A percentile compares a stretch with the other conserved stretches of the same genome.
Conservation (phyloP, 225 moss, liverwort and hornwort genomes). For the Physcomitrellopsis africana region DNA sequence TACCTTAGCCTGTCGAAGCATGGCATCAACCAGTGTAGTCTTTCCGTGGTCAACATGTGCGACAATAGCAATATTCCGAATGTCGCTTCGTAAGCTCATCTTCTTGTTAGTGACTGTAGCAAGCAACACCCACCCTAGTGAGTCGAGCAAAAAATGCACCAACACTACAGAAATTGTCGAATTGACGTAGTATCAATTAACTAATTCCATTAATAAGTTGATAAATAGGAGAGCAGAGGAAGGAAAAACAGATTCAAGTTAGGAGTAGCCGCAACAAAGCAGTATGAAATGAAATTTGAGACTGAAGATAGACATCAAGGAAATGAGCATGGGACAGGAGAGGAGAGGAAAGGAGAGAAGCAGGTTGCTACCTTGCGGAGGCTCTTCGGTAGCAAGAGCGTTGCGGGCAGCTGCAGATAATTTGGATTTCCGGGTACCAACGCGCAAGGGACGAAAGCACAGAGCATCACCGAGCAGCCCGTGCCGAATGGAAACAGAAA, state of each 20-base stretch:
- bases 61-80: conserved; percentile 92
- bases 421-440: not conserved
- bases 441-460: conserved; percentile 4
- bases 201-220: no score
- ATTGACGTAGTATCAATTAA: no score
- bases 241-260: no score
- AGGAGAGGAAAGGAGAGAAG: no score
- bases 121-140: not conserved
- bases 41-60: conserved; percentile 98
- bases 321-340: not conserved
- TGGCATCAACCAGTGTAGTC: conserved; percentile 91
- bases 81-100: conserved; percentile 52
- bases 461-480: conserved; percentile 36
- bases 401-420: conserved; percentile 13
- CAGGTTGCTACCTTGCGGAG: conserved; percentile 29
- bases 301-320: not conserved
- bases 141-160: not conserved
- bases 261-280: not conserved
- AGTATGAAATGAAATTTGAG: not conserved
- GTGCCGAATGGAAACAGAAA: conserved; percentile 25
- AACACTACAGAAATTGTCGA: no score
- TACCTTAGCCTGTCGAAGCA: conserved; percentile 98
- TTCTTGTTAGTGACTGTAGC: conserved; percentile 48
- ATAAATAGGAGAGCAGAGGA: no score
- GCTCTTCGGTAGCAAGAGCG: conserved; percentile 67